These are phyloP conservation scores for Amanita fuliginea DNA, from an alignment of 768 basidiomycete species.

Conservation along the genomic window DNA sequence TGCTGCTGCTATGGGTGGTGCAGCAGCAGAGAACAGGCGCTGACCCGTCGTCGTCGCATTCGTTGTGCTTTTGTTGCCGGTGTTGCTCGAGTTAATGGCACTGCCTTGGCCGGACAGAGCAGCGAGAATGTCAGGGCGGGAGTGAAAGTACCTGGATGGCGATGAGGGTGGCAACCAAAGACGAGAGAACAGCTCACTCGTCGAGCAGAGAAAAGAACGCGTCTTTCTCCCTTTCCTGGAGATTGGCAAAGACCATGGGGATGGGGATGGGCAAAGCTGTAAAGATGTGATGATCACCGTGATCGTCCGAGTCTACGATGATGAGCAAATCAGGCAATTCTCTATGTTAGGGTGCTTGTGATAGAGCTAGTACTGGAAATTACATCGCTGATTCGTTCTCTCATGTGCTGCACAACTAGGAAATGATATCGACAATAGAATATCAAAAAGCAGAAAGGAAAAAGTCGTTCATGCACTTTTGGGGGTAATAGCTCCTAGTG, in stretches of 20 bases:
- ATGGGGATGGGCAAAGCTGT: conserved; percentile 14
- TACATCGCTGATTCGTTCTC: background rate
- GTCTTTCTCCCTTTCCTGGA: conserved; percentile 59
- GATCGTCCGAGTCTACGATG: background rate
- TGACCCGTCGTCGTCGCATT: conserved; percentile 20
- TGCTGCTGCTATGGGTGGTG: conserved; percentile 25
- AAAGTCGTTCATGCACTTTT: conserved; percentile 12
- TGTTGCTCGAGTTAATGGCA: background rate
- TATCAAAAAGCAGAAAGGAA: conserved; percentile 4
- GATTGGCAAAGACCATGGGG: conserved; percentile 56
- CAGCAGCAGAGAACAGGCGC: conserved; percentile 31
- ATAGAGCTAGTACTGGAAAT: background rate
- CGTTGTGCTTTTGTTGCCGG: conserved; percentile 11
- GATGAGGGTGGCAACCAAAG: background rate
- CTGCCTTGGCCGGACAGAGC: conserved; percentile 15
- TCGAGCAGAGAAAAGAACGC: conserved; percentile 76
- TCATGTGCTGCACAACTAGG: conserved; percentile 8
- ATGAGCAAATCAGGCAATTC: background rate
- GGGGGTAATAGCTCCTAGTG: conserved; percentile 13
- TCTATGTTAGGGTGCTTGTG: conserved; percentile 5
- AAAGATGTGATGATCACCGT: background rate
- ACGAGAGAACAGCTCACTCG: conserved; percentile 39
- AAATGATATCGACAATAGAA: conserved; percentile 12
- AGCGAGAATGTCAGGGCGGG: conserved; percentile 54
- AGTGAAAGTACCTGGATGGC: conserved; percentile 51